Base-by-base conservation (phyloP, 2,329 filamentous ascomycete genomes). In the Conoideocrella luteorostrata region DNA sequence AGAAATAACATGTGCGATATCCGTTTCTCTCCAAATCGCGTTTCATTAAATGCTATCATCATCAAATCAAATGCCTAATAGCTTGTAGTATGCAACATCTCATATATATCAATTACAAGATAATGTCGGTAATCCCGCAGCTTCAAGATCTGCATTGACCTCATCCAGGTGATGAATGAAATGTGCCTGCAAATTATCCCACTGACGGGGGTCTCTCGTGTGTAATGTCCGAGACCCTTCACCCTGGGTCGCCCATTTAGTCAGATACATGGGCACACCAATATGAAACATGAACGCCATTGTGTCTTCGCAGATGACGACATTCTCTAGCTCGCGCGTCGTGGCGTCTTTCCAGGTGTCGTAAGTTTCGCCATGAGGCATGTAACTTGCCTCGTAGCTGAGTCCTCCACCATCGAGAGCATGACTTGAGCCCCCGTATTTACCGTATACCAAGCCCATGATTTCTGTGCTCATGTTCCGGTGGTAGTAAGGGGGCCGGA, bases 401-500 rank as follows among this genome's bases (percentile, higher is more conserved):
- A 62, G 46, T 17, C 60, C 61, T 18, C 61, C 60, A 3, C 54
- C 55, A 13, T 55, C 52, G 4, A 60, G 49, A 23, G 50, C 47
- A 34, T 56, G 48, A 40, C 55, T 56, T 46, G 55, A 57, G 4
- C 57, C 60, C 0, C 55, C 64, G 28, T 57, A 63, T 9, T 52
- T 49, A 6, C 66, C 65, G 10, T 61, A 64, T 30, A 75, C 68
- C 18, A 77, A 61, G 1, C 74, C 74, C 72, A 77, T 76, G 44
- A 79, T 66, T 52, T 80, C 77, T 0, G 72, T 71, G 23, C 75
- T 75, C 30, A 69, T 71, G 56, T 80, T 80, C 36, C 77, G 69
- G 56, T 84, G 80, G 57, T 82, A 85, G 61, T 80, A 84, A 0
- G 81, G 80, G 1, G 78, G 77, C 0, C 80, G 71, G 63, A 82